Evolutionary conservation across 2,329 filamentous ascomycete genomes (phyloP), one percentile per base, ranked within the genome.

Genomic region (Grosmannia clavigera): DNA sequence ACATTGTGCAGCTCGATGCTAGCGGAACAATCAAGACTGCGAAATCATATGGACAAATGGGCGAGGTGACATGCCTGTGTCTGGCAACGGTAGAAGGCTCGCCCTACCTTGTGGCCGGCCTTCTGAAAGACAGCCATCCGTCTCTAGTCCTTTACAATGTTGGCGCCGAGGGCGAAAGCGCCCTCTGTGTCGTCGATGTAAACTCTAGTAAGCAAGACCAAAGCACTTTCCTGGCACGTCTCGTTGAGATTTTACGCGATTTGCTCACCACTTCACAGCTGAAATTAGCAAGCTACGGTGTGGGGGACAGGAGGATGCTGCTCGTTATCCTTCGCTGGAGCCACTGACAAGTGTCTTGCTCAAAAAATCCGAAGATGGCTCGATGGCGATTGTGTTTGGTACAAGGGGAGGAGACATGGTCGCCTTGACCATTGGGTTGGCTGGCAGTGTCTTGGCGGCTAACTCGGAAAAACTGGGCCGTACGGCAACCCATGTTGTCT

Each of bases 391-490:
- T 16, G 60, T 82, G 2, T 66, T 76, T 5, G 81, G 81, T 10
- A 81, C 78, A 31, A 74, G 79, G 58, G 78, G 77, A 60, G 81
- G 81, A 1, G 74, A 80, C 43, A 67, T 83, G 2, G 67, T 80
- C 33, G 78, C 72, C 0, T 59, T 80, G 19, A 53, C 60, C 12
- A 58, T 68, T 3, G 54, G 55, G 31, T 65, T 65, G 19, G 50
- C 71, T 6, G 64, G 62, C 5, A 61, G 60, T 27, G 52, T 66
- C 9, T 58, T 61, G 3, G 60, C 65, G 0, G 63, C 69, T 6
- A 61, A 68, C 16, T 63, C 69, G 5, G 65, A 67, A 29, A 67
- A 65, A 35, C 63, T 70, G 48, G 69, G 70, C 5, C 61, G 61
- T 12, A 66, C 65, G 1, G 60, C 64, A 4, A 67, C 61, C 5